phyloP scores from a whole-genome alignment of 2,329 filamentous ascomycete genomes.

The Neocucurbitaria cava region DNA sequence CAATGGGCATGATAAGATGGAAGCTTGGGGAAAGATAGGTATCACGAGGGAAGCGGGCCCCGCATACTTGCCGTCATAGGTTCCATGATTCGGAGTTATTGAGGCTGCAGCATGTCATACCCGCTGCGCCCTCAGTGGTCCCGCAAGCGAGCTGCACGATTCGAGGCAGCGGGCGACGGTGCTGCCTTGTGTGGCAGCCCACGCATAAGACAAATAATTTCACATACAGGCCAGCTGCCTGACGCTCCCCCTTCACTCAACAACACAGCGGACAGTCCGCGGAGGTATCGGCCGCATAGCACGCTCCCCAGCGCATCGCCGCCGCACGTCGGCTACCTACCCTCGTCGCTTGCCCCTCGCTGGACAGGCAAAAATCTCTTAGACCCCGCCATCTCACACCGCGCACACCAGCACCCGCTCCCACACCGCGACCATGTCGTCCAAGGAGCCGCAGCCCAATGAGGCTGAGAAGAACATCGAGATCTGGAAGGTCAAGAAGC shows the following conservation, averaged over 20 bases:
- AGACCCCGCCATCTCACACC: constrained; percentile 22
- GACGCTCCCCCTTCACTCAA: neutral
- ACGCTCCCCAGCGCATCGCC: constrained; percentile 12
- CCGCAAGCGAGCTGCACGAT: constrained; percentile 19
- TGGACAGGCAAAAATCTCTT: constrained; percentile 21
- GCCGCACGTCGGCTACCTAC: constrained; percentile 25
- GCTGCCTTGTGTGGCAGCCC: constrained; percentile 6
- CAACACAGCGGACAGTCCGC: constrained; percentile 7
- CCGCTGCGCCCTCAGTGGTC: constrained; percentile 45
- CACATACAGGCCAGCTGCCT: constrained; percentile 7
- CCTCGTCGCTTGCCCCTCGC: constrained; percentile 24
- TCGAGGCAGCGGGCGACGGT: neutral
- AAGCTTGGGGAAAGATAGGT: constrained; percentile 1
- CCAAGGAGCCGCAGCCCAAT: constrained; percentile 67
- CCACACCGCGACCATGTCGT: constrained; percentile 44
- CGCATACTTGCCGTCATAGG: constrained; percentile 17
- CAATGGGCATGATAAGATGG: constrained; percentile 13
- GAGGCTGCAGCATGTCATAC: constrained; percentile 40
- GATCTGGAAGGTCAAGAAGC: constrained; percentile 99
- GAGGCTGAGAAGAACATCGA: constrained; percentile 98
- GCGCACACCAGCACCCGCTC: constrained; percentile 9
- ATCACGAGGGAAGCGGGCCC: constrained; percentile 20
- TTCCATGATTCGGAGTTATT: constrained; percentile 8
- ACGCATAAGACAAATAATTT: constrained; percentile 14
- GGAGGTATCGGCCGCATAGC: constrained; percentile 9